Evolutionary conservation across 2,329 filamentous ascomycete species (phyloP), one percentile per base, ranked within the genome.

Genomic region (Aschersonia sp.): DNA sequence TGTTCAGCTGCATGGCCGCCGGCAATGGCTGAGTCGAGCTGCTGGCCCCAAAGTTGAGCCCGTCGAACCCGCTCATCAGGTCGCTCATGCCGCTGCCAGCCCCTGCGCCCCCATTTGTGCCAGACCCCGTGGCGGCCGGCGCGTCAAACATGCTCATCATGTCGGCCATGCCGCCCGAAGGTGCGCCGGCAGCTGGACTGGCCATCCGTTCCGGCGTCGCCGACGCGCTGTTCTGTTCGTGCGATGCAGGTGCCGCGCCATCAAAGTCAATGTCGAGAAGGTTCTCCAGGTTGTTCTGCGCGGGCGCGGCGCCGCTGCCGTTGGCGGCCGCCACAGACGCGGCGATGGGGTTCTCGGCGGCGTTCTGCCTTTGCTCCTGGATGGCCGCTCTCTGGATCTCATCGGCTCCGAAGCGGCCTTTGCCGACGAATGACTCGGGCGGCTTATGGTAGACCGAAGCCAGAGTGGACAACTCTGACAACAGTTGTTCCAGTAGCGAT

Each of bases 391-490:
- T 83, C 66, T 97, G 92, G 59, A 98, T 87, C 51, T 87, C 88
- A 64, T 95, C 89, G 45, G 92, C 89, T 39, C 90, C 92, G 56
- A 87, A 96, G 43, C 90, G 82, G 42, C 92, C 92, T 67, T 94
- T 88, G 56, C 92, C 92, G 49, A 98, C 83, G 65, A 98, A 98
- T n/a, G 90, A 88, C 74, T 94, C 87, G 43, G 92, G 89, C 7
- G 89, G 89, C 69, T 95, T 97, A 77, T 98, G 92, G 68, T 98
- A 98, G 29, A 98, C 92, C 1, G 90, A 97, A 6, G 92, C 88
- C 32, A 98, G 77, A 8, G 92, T 96, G 10, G 90, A 97, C 33
- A 98, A 78, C 64, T 98, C 90, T 8, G 76, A 75, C 7, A 98
- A 78, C n/a, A 98, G 79, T 63, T 88, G 83, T 52, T 98, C 90